Percentiles rank a stretch among this genome's conserved stretches.
phyloP scores from a whole-genome alignment of 768 basidiomycete genomes.

The Termitomyces sp. region DNA sequence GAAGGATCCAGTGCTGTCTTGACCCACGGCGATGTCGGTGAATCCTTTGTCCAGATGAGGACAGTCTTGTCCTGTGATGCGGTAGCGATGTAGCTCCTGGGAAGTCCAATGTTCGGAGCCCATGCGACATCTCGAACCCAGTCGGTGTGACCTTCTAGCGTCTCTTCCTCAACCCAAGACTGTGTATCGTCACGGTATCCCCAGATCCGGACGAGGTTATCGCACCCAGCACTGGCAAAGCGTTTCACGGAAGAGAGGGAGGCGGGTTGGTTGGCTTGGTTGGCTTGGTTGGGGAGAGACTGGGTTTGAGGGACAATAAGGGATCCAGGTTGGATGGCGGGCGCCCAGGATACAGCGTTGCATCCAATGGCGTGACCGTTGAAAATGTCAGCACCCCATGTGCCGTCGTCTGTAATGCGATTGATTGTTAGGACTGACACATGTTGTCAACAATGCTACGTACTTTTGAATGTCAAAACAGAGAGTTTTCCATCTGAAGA shows the following conservation, averaged over 20 bases:
- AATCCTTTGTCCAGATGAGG: constrained; percentile 88
- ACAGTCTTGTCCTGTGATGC: constrained; percentile 94
- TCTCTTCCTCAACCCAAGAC: constrained; percentile 89
- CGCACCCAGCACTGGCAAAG: constrained; percentile 94
- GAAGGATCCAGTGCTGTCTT: constrained; percentile 79
- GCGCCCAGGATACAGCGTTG: constrained; percentile 97
- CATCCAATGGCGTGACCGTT: constrained; percentile 95
- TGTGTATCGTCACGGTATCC: constrained; percentile 82
- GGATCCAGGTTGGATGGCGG: constrained; percentile 82
- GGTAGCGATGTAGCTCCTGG: constrained; percentile 92
- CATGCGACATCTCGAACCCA: constrained; percentile 99
- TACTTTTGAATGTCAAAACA: constrained; percentile 95
- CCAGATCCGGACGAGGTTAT: constrained; percentile 95
- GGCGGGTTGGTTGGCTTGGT: constrained; percentile 28
- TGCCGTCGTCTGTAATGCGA: constrained; percentile 75
- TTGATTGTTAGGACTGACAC: background rate
- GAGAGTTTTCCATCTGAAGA: constrained; percentile 97
- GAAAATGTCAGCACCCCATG: constrained; percentile 94
- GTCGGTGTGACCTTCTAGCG: constrained; percentile 88
- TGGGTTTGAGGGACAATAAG: constrained; percentile 65
- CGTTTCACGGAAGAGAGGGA: constrained; percentile 71
- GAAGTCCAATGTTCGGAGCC: constrained; percentile 96
- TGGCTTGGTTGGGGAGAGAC: constrained; percentile 43
- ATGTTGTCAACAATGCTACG: constrained; percentile 13
- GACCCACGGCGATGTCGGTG: constrained; percentile 69